These are phyloP conservation scores for Claviceps sp. DNA, from an alignment of 2,329 filamentous ascomycete species.

Conservation along the genomic window DNA sequence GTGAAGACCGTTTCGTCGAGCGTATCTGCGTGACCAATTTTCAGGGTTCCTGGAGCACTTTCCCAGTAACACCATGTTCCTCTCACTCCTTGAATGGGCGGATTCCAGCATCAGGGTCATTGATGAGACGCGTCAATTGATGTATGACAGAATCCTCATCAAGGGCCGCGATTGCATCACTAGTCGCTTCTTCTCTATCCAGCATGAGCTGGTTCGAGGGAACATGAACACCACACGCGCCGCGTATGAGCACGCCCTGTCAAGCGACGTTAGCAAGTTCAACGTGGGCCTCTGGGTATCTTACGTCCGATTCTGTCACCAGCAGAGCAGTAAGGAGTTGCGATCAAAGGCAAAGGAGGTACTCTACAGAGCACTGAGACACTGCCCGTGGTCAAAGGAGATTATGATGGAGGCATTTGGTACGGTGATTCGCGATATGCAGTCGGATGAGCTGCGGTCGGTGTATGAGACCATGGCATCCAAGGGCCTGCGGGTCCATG, in stretches of 20 bases:
- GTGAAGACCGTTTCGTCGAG: conserved; percentile 50
- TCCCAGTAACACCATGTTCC: conserved; percentile 64
- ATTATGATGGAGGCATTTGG: conserved; percentile 38
- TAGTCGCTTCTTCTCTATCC: conserved; percentile 35
- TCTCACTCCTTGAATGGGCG: conserved; percentile 60
- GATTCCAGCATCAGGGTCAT: conserved; percentile 59
- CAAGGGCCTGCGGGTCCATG: conserved; percentile 36
- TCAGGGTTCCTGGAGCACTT: conserved; percentile 47
- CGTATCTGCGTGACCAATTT: conserved; percentile 49
- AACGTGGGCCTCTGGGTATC: conserved; percentile 33
- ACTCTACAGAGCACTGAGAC: conserved; percentile 32
- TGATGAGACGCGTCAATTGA: conserved; percentile 59
- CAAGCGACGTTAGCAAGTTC: conserved; percentile 23
- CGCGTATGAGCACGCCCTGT: conserved; percentile 39
- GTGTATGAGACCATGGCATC: conserved; percentile 33
- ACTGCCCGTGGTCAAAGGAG: conserved; percentile 37
- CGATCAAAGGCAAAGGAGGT: conserved; percentile 31
- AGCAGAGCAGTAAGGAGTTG: conserved; percentile 18
- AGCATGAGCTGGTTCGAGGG: conserved; percentile 34
- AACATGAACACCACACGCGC: conserved; percentile 35
- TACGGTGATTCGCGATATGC: conserved; percentile 29
- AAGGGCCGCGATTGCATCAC: conserved; percentile 26
- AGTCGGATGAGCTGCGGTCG: conserved; percentile 32
- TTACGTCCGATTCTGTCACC: conserved; percentile 35
- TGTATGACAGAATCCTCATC: conserved; percentile 38